These are phyloP conservation scores for Pythium brachiatum DNA, from an alignment of 352 stramenopile genomes.

Conservation along the genomic window DNA sequence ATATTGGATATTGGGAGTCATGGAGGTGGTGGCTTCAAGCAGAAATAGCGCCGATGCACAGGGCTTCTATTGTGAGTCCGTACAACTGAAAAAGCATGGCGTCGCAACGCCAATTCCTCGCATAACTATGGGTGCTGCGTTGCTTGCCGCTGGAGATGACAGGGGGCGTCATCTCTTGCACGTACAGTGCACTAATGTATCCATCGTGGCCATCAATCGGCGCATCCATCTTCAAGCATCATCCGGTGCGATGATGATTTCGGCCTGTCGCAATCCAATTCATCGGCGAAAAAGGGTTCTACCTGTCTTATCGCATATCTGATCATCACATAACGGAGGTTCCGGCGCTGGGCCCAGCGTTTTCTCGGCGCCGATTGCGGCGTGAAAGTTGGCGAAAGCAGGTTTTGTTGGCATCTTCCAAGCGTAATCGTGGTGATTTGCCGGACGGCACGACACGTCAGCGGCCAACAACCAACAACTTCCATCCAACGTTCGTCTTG, in stretches of 20 bases:
- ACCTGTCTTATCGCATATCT: not conserved
- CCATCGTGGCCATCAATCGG: too few species aligned
- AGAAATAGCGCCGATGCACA: not conserved
- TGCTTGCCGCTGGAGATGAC: too few species aligned
- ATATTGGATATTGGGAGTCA: too few species aligned
- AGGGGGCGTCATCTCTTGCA: too few species aligned
- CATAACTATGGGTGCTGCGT: too few species aligned
- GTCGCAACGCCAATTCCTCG: too few species aligned
- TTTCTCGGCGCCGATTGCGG: not conserved
- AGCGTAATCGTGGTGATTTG: conserved; percentile 10
- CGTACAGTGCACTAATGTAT: too few species aligned
- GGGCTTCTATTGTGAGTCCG: not conserved
- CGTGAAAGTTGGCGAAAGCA: not conserved
- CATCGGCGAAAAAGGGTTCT: too few species aligned
- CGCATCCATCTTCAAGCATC: not conserved
- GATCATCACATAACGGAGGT: not conserved
- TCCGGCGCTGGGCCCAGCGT: not conserved
- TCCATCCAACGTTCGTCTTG: conserved; percentile 1
- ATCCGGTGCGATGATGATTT: not conserved
- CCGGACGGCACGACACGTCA: conserved; percentile 10
- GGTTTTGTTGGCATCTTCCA: not conserved
- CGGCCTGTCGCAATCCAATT: not conserved
- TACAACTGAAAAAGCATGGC: too few species aligned
- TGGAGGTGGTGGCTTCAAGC: not conserved
- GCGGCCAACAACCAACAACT: conserved; percentile 3